phyloP scores from a whole-genome alignment of 2,329 filamentous ascomycete genomes.

The Ophiostoma ips region DNA sequence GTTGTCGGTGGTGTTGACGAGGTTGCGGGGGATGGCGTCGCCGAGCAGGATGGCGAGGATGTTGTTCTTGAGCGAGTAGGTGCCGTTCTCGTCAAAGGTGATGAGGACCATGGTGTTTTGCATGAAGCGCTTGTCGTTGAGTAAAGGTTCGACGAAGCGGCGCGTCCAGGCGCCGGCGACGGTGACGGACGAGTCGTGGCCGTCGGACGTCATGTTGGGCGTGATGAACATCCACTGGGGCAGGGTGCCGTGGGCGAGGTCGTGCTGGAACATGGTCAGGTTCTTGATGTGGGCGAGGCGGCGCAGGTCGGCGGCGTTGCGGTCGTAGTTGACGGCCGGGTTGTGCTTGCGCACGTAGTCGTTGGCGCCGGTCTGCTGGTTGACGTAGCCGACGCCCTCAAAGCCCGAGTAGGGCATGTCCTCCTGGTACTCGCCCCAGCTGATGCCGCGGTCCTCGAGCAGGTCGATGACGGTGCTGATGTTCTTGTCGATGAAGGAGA shows the following conservation, averaged over 20 bases:
- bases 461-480: slow-evolving; percentile 55
- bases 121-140: slow-evolving; percentile 58
- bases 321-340: slow-evolving; percentile 50
- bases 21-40: slow-evolving; percentile 51
- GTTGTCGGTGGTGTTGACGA: slow-evolving; percentile 53
- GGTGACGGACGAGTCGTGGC: slow-evolving; percentile 59
- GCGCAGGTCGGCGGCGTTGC: slow-evolving; percentile 41
- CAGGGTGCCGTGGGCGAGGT: slow-evolving; percentile 47
- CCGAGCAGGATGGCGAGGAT: slow-evolving; percentile 61
- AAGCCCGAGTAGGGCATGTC: slow-evolving; percentile 64
- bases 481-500: slow-evolving; percentile 43
- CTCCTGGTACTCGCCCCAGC: slow-evolving; percentile 64
- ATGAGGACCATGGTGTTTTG: slow-evolving; percentile 61
- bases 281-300: slow-evolving; percentile 62
- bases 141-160: slow-evolving; percentile 54
- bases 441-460: slow-evolving; percentile 48
- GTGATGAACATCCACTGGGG: slow-evolving; percentile 63
- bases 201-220: slow-evolving; percentile 63
- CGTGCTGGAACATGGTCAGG: slow-evolving; percentile 52
- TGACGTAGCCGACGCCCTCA: slow-evolving; percentile 48
- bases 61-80: slow-evolving; percentile 51
- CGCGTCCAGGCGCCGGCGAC: slow-evolving; percentile 55
- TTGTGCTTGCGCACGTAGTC: slow-evolving; percentile 81
- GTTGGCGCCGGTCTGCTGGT: slow-evolving; percentile 51
- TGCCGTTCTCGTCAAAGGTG: slow-evolving; percentile 68